These are phyloP conservation scores for Aspergillus neotritici DNA, from an alignment of 2,329 filamentous ascomycete genomes.

Conservation along the genomic window DNA sequence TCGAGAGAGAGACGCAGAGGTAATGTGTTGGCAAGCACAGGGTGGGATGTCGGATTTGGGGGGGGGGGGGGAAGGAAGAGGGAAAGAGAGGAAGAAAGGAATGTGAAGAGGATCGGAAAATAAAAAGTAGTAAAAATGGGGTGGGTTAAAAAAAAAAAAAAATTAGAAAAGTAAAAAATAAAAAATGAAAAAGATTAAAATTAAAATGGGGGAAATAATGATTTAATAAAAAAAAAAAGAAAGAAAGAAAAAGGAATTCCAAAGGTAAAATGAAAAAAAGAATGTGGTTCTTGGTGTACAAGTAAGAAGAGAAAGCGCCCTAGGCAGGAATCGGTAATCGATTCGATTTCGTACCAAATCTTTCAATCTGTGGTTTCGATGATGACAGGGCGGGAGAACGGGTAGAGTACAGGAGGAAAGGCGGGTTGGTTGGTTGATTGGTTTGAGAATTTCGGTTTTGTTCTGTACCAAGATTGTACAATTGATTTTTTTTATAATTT, in stretches of 20 bases:
- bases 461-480: too few relatives aligned
- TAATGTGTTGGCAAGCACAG: constrained; percentile 23
- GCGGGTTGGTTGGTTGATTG: too few relatives aligned
- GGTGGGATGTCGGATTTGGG: constrained; percentile 8
- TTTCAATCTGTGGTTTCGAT: too few relatives aligned
- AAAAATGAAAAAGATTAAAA: constrained; percentile 3
- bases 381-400: too few relatives aligned
- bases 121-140: constrained; percentile 10
- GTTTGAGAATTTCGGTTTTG: too few relatives aligned
- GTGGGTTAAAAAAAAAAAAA: constrained; percentile 16
- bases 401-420: too few relatives aligned
- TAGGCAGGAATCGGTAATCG: too few relatives aligned
- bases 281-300: not conserved
- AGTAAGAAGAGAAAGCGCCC: too few relatives aligned
- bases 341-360: too few relatives aligned
- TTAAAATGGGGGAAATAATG: constrained; percentile 6
- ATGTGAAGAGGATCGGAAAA: not conserved
- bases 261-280: constrained; percentile 6
- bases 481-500: too few relatives aligned
- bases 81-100: not conserved
- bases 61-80: constrained; percentile 8
- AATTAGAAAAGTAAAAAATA: constrained; percentile 14
- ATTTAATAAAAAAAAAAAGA: constrained; percentile 5
- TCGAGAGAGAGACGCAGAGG: constrained; percentile 16
- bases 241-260: constrained; percentile 4